Base-by-base conservation (phyloP, 1,284 basidiomycete genomes). In the Ceratobasidium sp. region DNA sequence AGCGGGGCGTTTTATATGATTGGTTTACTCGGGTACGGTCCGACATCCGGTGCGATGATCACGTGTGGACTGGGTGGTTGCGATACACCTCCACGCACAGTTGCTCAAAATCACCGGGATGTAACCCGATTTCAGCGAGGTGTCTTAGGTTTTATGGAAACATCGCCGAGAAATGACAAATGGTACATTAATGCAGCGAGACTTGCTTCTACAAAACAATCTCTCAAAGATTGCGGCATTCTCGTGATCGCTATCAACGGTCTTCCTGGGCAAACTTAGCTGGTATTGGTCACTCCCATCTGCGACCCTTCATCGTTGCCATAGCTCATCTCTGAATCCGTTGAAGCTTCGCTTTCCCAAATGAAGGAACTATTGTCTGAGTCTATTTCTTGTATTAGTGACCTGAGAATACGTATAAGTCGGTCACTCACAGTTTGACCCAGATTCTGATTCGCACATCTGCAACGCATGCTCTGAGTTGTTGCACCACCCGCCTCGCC, bases 221-320 rank as follows among this genome's bases (percentile, higher is more conserved):
- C 13, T 42, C 39, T 42, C 39, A 42, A 42, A 42, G 39, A 42
- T 13, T 42, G 13, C 39, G 39, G 39, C 39, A 42, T 42, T 42
- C 39, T 42, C 5, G 39, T n/a, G n/a, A n/a, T n/a, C n/a, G n/a
- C n/a, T n/a, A n/a, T n/a, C n/a, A n/a, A n/a, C n/a, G n/a, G n/a
- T n/a, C n/a, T n/a, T n/a, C n/a, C n/a, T n/a, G n/a, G n/a, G n/a
- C n/a, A n/a, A n/a, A n/a, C n/a, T n/a, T n/a, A n/a, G n/a, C n/a
- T n/a, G n/a, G 13, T 42, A 42, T 42, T 42, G 39, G 39, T 13
- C 39, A 6, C 10, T 23, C 58, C 58, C 35, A 61, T 61, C 3
- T 61, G 17, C n/a, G 58, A 39, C 6, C 58, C 58, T 20, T 61
- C 58, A 39, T 61, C 58, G n/a, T 61, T 35, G 35, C 58, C 58